These are phyloP conservation scores for Paecilomyces variotii DNA, from an alignment of 2,329 filamentous ascomycete genomes.

Conservation along the genomic window DNA sequence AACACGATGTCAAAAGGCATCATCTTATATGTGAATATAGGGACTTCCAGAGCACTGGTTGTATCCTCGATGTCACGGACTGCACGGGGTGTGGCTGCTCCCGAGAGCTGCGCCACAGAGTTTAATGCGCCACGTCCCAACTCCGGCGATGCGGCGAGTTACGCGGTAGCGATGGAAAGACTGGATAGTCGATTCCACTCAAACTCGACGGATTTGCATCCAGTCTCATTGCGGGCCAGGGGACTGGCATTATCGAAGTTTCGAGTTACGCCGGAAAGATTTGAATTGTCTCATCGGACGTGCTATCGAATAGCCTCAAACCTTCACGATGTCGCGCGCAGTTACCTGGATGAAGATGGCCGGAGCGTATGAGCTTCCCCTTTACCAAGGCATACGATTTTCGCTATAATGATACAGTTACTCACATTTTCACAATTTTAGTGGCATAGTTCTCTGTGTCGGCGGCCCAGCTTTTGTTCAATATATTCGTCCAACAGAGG, in stretches of 20 bases:
- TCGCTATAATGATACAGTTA: not conserved
- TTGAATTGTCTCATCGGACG: not conserved
- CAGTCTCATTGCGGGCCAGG: not conserved
- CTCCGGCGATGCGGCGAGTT: not conserved
- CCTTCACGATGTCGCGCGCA: constrained; percentile 35
- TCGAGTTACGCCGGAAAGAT: not conserved
- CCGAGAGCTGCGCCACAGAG: not conserved
- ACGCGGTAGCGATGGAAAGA: not conserved
- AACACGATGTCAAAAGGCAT: too few relatives aligned
- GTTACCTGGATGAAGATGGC: constrained; percentile 60
- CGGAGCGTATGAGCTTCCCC: constrained; percentile 48
- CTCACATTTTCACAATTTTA: constrained; percentile 30
- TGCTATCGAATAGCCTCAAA: not conserved
- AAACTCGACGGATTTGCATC: not conserved
- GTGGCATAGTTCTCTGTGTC: constrained; percentile 62
- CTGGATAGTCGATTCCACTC: not conserved
- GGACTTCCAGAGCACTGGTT: not conserved
- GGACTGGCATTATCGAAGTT: not conserved
- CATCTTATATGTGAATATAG: too few relatives aligned
- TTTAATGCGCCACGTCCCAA: not conserved
- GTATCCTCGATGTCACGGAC: not conserved
- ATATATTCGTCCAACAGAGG: constrained; percentile 67
- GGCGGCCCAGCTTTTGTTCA: constrained; percentile 80
- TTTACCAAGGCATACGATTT: constrained; percentile 4
- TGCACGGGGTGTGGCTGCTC: not conserved